These are phyloP conservation scores for Fusarium mundagurra DNA, from an alignment of 2,329 filamentous ascomycete genomes.

Conservation along the genomic window DNA sequence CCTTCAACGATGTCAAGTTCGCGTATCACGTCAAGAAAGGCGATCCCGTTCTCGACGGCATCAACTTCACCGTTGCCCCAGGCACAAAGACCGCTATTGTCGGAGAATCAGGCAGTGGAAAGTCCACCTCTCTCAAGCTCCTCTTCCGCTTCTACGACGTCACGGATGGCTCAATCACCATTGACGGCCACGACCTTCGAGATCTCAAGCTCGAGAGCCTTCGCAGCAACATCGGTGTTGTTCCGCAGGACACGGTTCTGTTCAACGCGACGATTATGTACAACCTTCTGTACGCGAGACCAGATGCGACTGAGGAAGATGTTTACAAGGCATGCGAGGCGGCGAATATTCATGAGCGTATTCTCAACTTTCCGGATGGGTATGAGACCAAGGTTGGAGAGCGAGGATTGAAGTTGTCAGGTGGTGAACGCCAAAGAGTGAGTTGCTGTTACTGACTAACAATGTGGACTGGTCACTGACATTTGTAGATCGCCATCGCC, in stretches of 20 bases:
- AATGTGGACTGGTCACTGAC: background rate
- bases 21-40: conserved; percentile 53
- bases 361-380: conserved; percentile 62
- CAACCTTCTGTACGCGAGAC: conserved; percentile 63
- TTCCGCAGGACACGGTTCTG: conserved; percentile 56
- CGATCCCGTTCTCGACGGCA: conserved; percentile 50
- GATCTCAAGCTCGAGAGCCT: conserved; percentile 54
- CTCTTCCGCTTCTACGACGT: conserved; percentile 63
- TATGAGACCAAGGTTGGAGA: conserved; percentile 65
- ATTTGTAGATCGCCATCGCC: conserved; percentile 62
- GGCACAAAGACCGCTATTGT: conserved; percentile 59
- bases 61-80: conserved; percentile 54
- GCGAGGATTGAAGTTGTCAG: conserved; percentile 63
- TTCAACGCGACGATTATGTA: conserved; percentile 67
- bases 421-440: conserved; percentile 69
- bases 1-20: conserved; percentile 56
- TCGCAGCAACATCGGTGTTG: conserved; percentile 55
- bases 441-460: conserved; percentile 16
- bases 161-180: conserved; percentile 54
- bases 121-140: conserved; percentile 60
- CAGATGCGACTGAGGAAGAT: conserved; percentile 58
- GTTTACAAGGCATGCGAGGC: conserved; percentile 62
- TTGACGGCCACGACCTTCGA: conserved; percentile 57
- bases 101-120: conserved; percentile 58
- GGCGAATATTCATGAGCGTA: conserved; percentile 65